Evolutionary conservation across 139 green algal species (phyloP).

Genomic region (Trebouxia sp.): DNA sequence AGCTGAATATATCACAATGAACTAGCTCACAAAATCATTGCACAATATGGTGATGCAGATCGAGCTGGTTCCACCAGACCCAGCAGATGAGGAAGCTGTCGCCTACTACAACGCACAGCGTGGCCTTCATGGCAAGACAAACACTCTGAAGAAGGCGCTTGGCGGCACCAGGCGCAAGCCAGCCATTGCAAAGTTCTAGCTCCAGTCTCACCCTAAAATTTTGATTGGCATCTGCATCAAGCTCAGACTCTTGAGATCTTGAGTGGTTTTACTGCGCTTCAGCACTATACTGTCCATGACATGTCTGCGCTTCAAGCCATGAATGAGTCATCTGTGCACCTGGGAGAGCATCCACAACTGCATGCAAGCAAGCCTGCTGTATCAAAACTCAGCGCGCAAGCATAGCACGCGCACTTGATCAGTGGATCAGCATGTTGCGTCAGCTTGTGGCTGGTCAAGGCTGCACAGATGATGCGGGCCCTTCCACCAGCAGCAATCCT

Average conservation of each 20-base stretch:
- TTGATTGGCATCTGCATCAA: no score
- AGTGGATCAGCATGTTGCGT: not conserved
- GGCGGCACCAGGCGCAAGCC: not conserved
- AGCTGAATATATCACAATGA: no score
- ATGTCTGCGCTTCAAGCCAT: no score
- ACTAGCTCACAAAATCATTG: no score
- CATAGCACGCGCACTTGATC: no score
- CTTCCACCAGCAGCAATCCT: slow-evolving; percentile 14
- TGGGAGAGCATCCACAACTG: no score
- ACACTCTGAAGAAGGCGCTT: not conserved
- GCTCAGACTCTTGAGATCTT: no score
- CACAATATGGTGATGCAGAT: slow-evolving; percentile 6
- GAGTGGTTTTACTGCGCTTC: no score
- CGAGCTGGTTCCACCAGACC: not conserved
- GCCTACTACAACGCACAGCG: slow-evolving; percentile 20
- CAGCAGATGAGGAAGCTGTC: slow-evolving; percentile 11
- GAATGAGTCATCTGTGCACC: no score
- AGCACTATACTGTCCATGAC: no score
- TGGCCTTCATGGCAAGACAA: not conserved
- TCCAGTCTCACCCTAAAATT: not conserved
- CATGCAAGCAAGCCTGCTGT: not conserved
- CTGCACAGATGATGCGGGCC: slow-evolving; percentile 1
- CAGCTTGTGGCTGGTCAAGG: slow-evolving; percentile 9
- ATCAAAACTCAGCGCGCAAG: not conserved
- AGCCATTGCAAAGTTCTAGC: slow-evolving; percentile 1